phyloP scores from a whole-genome alignment of 129 eudicot genomes.

The Artemisia tridentata region DNA sequence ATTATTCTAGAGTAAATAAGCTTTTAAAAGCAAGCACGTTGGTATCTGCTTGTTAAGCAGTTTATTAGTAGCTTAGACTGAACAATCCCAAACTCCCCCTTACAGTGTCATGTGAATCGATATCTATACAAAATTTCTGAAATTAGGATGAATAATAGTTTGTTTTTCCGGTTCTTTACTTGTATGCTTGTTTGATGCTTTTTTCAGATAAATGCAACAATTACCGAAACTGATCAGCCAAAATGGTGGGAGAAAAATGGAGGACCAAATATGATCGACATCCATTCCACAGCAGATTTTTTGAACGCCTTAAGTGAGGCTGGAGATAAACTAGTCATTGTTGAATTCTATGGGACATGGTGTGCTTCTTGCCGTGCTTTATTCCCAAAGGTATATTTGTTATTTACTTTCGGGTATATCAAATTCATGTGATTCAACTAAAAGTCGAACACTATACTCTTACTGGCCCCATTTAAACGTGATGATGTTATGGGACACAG shows the following conservation, averaged over 20 bases:
- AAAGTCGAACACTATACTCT: neutral
- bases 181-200: neutral
- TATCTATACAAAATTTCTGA: neutral
- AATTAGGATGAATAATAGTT: neutral
- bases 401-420: neutral
- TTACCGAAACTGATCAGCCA: constrained; percentile 86
- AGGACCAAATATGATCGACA: constrained; percentile 94
- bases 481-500: neutral
- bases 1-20: too few species aligned
- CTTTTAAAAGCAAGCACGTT: too few species aligned
- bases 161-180: constrained; percentile 5
- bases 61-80: too few species aligned
- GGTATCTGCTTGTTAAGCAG: too few species aligned
- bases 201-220: constrained; percentile 62
- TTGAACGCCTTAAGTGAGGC: constrained; percentile 74
- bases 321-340: constrained; percentile 88
- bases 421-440: constrained; percentile 6
- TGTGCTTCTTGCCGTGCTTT: constrained; percentile 98
- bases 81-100: too few species aligned
- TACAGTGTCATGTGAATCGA: neutral
- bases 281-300: constrained; percentile 86
- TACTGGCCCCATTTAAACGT: neutral
- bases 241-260: constrained; percentile 98
- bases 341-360: constrained; percentile 94
- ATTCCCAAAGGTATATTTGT: constrained; percentile 77